Evolutionary conservation across 805 yeast species (phyloP).

Genomic region (Candida oleophila): DNA sequence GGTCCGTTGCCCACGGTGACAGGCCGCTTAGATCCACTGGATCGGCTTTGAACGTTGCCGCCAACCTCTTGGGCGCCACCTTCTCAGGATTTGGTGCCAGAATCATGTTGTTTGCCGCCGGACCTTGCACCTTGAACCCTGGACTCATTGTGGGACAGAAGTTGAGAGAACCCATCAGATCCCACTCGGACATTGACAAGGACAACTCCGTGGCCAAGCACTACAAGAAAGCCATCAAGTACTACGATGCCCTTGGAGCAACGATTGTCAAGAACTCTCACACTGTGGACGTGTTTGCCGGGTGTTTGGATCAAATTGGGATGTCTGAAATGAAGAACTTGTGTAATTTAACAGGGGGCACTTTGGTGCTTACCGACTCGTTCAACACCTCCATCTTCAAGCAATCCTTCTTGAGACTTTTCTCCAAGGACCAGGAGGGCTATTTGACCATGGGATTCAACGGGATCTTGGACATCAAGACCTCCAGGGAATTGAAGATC

Average conservation of each 20-base stretch:
- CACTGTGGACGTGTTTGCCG: constrained; percentile 87
- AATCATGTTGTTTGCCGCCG: constrained; percentile 86
- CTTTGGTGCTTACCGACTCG: constrained; percentile 82
- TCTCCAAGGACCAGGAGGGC: constrained; percentile 84
- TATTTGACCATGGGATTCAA: constrained; percentile 87
- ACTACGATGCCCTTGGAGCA: constrained; percentile 70
- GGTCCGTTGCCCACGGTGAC: constrained; percentile 83
- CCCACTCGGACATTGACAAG: constrained; percentile 94
- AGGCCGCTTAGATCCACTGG: constrained; percentile 93
- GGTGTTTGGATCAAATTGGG: constrained; percentile 96
- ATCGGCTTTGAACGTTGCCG: constrained; percentile 83
- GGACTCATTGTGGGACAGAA: constrained; percentile 92
- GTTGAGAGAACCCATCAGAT: constrained; percentile 93
- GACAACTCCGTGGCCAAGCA: constrained; percentile 73
- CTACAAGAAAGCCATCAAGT: constrained; percentile 80
- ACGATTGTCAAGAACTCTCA: constrained; percentile 72
- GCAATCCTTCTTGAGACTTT: constrained; percentile 84
- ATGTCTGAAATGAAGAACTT: constrained; percentile 88
- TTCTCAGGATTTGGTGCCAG: constrained; percentile 87
- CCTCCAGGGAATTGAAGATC: constrained; percentile 82
- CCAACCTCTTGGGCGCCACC: constrained; percentile 75
- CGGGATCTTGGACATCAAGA: constrained; percentile 83
- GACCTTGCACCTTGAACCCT: constrained; percentile 93
- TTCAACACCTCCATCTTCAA: constrained; percentile 93
- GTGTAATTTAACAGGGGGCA: constrained; percentile 87